Conservation (phyloP, 768 basidiomycete genomes). For the Butyriboletus loyo region DNA sequence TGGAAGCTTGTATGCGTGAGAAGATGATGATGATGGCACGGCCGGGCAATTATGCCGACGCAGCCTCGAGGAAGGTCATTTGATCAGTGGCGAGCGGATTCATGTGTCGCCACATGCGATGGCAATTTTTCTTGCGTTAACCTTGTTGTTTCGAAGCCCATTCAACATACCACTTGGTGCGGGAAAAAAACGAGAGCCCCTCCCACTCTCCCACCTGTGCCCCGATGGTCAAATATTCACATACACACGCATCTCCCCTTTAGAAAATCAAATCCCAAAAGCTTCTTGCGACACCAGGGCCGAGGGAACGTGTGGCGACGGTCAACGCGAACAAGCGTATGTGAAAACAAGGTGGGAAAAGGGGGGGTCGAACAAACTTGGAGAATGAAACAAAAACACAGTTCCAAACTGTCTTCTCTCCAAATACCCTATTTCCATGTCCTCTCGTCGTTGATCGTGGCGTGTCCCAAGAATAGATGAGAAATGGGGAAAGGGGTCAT, state of each 20-base stretch:
- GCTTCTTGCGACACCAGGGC: slow-evolving; percentile 10
- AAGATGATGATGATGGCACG: not conserved
- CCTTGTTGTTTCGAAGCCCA: slow-evolving; percentile 3
- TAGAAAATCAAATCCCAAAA: slow-evolving; percentile 23
- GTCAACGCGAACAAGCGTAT: not conserved
- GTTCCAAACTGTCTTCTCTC: not conserved
- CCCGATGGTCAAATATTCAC: not conserved
- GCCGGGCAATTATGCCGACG: not conserved
- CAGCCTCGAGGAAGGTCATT: not conserved
- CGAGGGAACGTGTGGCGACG: not conserved
- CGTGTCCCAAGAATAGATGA: not conserved
- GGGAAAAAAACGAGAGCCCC: not conserved
- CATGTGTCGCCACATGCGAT: not conserved
- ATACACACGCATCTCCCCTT: not conserved
- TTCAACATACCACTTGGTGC: not conserved
- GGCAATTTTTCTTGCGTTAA: slow-evolving; percentile 1
- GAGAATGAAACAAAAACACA: not conserved
- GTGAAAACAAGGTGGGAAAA: not conserved
- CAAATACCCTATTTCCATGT: not conserved
- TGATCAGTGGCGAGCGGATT: not conserved
- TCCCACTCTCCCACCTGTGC: not conserved
- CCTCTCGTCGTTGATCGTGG: not conserved
- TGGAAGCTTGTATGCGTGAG: not conserved
- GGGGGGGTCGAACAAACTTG: not conserved
- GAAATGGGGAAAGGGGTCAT: not conserved